phyloP scores from a whole-genome alignment of 2,329 filamentous ascomycete genomes.

The Aspergillus clavatus region DNA sequence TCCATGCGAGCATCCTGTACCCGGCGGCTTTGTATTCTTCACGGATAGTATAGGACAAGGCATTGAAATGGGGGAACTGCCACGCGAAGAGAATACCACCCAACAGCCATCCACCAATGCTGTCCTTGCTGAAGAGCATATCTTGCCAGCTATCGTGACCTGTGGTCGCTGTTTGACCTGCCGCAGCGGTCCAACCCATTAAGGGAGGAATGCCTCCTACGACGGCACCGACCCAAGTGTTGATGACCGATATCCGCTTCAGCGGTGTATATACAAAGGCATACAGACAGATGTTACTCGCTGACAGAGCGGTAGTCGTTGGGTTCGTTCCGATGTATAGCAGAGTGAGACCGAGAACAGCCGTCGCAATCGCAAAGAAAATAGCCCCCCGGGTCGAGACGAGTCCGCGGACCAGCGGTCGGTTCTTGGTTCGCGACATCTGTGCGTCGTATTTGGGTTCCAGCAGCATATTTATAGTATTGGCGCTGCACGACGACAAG shows the following conservation, averaged over 20 bases:
- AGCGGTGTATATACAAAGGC: slow-evolving; percentile 89
- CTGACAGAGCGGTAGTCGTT: slow-evolving; percentile 80
- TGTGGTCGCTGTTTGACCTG: slow-evolving; percentile 72
- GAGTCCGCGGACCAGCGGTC: slow-evolving; percentile 79
- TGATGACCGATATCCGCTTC: slow-evolving; percentile 78
- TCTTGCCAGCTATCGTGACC: slow-evolving; percentile 71
- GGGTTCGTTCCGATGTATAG: slow-evolving; percentile 91
- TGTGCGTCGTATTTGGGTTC: slow-evolving; percentile 84
- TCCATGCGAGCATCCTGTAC: slow-evolving; percentile 74
- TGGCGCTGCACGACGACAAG: slow-evolving; percentile 83
- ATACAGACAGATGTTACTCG: slow-evolving; percentile 81
- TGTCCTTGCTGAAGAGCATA: slow-evolving; percentile 65
- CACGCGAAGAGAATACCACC: slow-evolving; percentile 83
- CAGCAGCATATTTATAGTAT: slow-evolving; percentile 95
- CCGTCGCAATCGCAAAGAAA: slow-evolving; percentile 72
- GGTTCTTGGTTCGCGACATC: slow-evolving; percentile 89
- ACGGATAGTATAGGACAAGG: slow-evolving; percentile 79
- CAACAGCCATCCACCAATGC: slow-evolving; percentile 80
- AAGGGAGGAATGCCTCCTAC: slow-evolving; percentile 91
- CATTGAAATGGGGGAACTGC: slow-evolving; percentile 99
- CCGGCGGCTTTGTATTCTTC: slow-evolving; percentile 76
- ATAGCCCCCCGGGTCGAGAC: slow-evolving; percentile 67
- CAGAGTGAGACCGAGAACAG: slow-evolving; percentile 61
- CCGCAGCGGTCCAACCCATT: slow-evolving; percentile 97
- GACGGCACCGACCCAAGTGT: slow-evolving; percentile 92